Base-by-base conservation (phyloP, 495 filamentous ascomycete species). In the Penicillium lividum region DNA sequence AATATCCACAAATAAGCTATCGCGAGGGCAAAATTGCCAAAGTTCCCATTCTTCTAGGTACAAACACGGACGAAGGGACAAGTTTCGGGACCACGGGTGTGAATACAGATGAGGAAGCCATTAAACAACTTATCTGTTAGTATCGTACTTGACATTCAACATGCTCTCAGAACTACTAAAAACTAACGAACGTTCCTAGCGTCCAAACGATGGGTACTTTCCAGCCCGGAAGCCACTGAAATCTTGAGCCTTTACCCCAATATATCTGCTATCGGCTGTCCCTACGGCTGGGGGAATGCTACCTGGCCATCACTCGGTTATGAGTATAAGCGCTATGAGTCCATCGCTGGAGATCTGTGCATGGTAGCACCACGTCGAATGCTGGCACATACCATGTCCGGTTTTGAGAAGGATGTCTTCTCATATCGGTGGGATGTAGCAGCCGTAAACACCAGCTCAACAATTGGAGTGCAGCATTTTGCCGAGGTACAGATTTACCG, bases 351-450 rank as follows among this genome's bases (percentile, higher is more conserved):
- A 2, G 84, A 86, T 67, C 34, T 81, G 1, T 68, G 76, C 54
- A 84, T 87, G 77, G 77, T 77, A 15, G 80, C 79, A 8, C 78
- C 77, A 13, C 77, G 84, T 7, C 78, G 84, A 25, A 68, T 78
- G 48, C 76, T 81, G 31, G 80, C 79, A 43, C 53, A 80, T 52
- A 64, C 75, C 0, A 85, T 82, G 78, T 68, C 80, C 7, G 55
- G 45, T 0, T 67, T 63, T 15, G 68, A 66, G 5, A 53, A 79
- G 6, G 56, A 71, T 6, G 80, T 84, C 0, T 87, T 81, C 63
- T 80, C 80, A 42, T 87, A 83, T 64, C 80, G 82, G n/a, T 88
- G 73, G 73, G 73, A 75, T 44, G 73, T 73, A 10, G 58, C 73
- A 0, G 68, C 69, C 13, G 28, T 70, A 25, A 75, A 75, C 48